Percentiles rank a stretch among this genome's conserved stretches.
Conservation (phyloP, 495 filamentous ascomycete species). For the Darksidea phi region DNA sequence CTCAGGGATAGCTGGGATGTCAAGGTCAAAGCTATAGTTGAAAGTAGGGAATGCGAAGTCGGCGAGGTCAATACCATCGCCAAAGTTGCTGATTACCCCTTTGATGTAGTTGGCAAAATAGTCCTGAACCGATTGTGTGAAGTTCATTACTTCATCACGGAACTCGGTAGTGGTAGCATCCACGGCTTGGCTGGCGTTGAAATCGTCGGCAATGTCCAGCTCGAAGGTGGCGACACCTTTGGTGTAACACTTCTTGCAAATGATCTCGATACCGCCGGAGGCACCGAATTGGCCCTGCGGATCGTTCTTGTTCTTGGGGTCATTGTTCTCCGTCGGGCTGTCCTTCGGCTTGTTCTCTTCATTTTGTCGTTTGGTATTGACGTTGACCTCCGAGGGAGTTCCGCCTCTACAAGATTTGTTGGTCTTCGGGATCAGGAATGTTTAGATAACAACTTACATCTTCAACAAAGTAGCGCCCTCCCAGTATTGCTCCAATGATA, state of each 20-base stretch:
- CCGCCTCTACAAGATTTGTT: neutral
- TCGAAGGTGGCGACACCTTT: slow-evolving; percentile 49
- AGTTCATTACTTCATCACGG: slow-evolving; percentile 37
- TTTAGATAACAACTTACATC: slow-evolving; percentile 2
- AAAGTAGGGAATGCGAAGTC: slow-evolving; percentile 47
- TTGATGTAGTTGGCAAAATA: slow-evolving; percentile 19
- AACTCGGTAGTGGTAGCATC: slow-evolving; percentile 41
- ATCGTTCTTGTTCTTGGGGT: neutral
- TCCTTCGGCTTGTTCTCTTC: neutral
- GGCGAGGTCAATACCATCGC: slow-evolving; percentile 38
- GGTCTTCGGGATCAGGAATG: neutral
- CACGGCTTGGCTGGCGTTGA: slow-evolving; percentile 45
- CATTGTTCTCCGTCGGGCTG: neutral
- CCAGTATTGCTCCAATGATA: slow-evolving; percentile 18
- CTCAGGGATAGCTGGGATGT: slow-evolving; percentile 48
- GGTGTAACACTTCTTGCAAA: slow-evolving; percentile 54
- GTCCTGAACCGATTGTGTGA: slow-evolving; percentile 17
- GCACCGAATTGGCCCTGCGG: too few relatives aligned
- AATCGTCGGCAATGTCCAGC: slow-evolving; percentile 44
- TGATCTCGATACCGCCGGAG: slow-evolving; percentile 42
- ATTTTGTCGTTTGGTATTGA: neutral
- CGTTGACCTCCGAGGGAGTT: neutral
- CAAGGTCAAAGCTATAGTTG: slow-evolving; percentile 28
- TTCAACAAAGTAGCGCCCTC: slow-evolving; percentile 16
- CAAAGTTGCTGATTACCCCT: slow-evolving; percentile 7